Evolutionary conservation across 1,139 yeast genomes (phyloP), one percentile per base, ranked within the genome.

Genomic region (Hyphopichia fennica): DNA sequence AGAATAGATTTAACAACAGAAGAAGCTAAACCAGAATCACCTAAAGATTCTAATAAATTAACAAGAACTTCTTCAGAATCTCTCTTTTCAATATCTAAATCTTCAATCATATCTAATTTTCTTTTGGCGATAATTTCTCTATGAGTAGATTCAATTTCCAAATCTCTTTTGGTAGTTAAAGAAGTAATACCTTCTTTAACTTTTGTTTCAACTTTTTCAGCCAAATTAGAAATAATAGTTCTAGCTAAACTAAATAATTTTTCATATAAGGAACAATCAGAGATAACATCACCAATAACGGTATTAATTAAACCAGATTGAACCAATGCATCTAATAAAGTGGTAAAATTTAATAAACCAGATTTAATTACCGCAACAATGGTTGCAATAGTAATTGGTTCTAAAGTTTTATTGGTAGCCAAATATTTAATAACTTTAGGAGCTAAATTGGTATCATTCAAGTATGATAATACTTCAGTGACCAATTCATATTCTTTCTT

Each of bases 251-350:
- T 60, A 55, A 69, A 65, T 41, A 72, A 58, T 15, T 61, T 53
- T 28, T 60, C 73, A 49, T 72, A 72, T 40, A 72, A 65, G 15
- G 58, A 45, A 62, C 78, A 72, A 53, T 72, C 75, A 41, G 67
- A 53, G 48, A 72, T 68, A 45, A 72, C 65, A 39, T 69, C 70
- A 45, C 67, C 62, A 34, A 69, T 51, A 23, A 69, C 72, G 18
- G 60, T 58, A 16, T 60, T 63, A 33, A 71, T 60, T 50, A 72
- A 66, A 40, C 65, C 65, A 19, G 75, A 67, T 46, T 67, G 57
- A 46, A 67, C 73, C 53, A 72, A 67, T 25, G 72, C 72, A 36
- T 59, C 48, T 50, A 72, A 67, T 41, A 72, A 54, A 13, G 69
- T 49, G 31, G 65, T 57, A 53, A 65, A 58, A 48, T 66, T 58